Percentiles rank a stretch among this genome's conserved stretches.
Conservation (phyloP, 2,329 filamentous ascomycete species). For the Tolypocladium paradoxum region DNA sequence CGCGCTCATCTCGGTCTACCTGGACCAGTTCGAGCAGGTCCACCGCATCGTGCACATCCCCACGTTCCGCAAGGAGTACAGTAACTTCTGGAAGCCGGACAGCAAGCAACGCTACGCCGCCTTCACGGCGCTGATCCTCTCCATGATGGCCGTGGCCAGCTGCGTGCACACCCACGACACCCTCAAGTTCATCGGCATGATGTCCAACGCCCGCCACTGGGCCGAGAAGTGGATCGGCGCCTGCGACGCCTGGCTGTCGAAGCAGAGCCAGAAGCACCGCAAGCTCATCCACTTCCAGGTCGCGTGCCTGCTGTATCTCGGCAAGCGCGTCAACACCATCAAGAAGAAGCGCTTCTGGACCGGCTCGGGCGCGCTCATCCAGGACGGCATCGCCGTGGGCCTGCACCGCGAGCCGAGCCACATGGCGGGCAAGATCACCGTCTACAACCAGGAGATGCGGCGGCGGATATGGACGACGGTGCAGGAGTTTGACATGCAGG, state of each 20-base stretch:
- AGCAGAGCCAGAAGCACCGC: conserved; percentile 51
- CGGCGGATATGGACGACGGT: conserved; percentile 51
- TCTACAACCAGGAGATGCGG: conserved; percentile 53
- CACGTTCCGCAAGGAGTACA: conserved; percentile 45
- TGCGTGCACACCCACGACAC: conserved; percentile 42
- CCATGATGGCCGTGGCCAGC: conserved; percentile 49
- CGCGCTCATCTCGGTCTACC: conserved; percentile 36
- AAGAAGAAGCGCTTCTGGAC: conserved; percentile 58
- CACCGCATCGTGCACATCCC: conserved; percentile 49
- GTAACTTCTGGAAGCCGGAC: conserved; percentile 40
- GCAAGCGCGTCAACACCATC: conserved; percentile 50
- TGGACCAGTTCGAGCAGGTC: conserved; percentile 45
- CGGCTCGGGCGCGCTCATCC: conserved; percentile 42
- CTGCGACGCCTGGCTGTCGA: conserved; percentile 41
- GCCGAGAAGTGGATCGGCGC: conserved; percentile 47
- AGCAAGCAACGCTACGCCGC: conserved; percentile 34
- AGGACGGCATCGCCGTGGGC: conserved; percentile 47
- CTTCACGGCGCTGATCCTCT: conserved; percentile 46
- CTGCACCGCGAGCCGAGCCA: conserved; percentile 48
- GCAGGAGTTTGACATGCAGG: conserved; percentile 51
- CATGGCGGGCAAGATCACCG: conserved; percentile 42
- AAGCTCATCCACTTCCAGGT: conserved; percentile 51
- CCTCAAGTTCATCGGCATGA: conserved; percentile 46
- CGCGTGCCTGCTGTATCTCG: conserved; percentile 47
- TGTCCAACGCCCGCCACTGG: conserved; percentile 43